phyloP scores from a whole-genome alignment of 768 basidiomycete species.

The Termitomyces sp. region DNA sequence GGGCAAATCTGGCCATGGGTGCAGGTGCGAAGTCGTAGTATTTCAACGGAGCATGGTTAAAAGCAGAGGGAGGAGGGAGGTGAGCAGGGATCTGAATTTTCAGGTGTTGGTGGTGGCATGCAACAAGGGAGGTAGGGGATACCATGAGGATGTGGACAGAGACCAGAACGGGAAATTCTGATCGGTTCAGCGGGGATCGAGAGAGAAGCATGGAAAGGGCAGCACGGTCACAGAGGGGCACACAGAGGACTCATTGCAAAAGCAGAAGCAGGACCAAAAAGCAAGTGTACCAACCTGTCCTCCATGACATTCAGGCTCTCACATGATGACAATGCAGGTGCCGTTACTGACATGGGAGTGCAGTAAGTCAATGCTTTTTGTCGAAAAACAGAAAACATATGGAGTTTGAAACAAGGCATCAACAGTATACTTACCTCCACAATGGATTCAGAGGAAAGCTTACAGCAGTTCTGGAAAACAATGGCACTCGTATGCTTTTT shows the following conservation, averaged over 20 bases:
- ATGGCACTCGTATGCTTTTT: too few relatives aligned
- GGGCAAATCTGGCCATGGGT: background rate
- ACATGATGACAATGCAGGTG: background rate
- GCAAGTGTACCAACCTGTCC: background rate
- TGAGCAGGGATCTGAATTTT: slow-evolving; percentile 14
- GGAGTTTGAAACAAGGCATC: too few relatives aligned
- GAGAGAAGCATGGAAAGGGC: background rate
- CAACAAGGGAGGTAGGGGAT: slow-evolving; percentile 2
- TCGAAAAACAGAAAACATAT: too few relatives aligned
- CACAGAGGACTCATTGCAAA: background rate
- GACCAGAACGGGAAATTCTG: background rate
- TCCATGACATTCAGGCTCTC: background rate
- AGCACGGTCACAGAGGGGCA: background rate
- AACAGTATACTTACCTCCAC: too few relatives aligned
- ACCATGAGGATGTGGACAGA: slow-evolving; percentile 25
- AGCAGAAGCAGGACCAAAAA: background rate
- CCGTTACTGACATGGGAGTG: background rate
- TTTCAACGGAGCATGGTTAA: slow-evolving; percentile 38
- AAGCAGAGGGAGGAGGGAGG: background rate
- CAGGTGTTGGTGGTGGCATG: background rate
- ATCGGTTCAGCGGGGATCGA: background rate
- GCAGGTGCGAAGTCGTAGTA: slow-evolving; percentile 35
- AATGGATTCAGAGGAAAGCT: too few relatives aligned
- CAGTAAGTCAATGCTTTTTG: too few relatives aligned
- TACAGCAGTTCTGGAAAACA: too few relatives aligned